These are phyloP conservation scores for Trifolium repens DNA, from an alignment of 306 rosid species.

Conservation along the genomic window DNA sequence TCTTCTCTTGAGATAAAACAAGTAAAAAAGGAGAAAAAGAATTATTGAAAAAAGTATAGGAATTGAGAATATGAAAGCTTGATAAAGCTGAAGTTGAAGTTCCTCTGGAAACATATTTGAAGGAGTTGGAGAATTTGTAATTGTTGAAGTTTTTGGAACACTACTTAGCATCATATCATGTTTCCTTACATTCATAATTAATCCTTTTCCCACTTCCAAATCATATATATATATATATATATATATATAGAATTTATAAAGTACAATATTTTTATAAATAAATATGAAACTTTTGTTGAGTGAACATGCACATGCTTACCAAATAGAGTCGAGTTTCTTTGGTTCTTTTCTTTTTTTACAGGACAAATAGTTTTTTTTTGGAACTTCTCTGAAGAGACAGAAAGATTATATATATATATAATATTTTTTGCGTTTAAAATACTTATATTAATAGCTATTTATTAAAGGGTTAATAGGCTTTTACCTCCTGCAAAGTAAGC, in stretches of 20 bases:
- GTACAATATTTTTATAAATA: neutral
- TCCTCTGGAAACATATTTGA: conserved; percentile 75
- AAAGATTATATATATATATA: conserved; percentile 1
- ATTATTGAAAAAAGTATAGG: conserved; percentile 88
- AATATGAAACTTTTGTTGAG: neutral
- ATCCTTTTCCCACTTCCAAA: neutral
- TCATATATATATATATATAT: too few species aligned
- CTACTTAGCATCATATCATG: conserved; percentile 43
- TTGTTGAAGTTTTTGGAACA: conserved; percentile 43
- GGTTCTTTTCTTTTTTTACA: neutral
- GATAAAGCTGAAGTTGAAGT: conserved; percentile 86
- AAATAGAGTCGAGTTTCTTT: neutral
- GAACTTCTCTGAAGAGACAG: neutral
- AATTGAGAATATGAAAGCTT: conserved; percentile 94
- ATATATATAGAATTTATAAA: neutral
- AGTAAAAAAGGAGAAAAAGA: conserved; percentile 74
- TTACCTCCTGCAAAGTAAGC: too few species aligned
- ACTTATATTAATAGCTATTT: too few species aligned
- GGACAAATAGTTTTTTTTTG: neutral
- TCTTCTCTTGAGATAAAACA: conserved; percentile 89
- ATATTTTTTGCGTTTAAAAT: neutral
- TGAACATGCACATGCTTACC: neutral
- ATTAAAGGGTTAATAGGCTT: too few species aligned
- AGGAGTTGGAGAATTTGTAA: conserved; percentile 55
- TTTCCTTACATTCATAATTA: conserved; percentile 15